Percentiles rank a stretch among this genome's conserved stretches.
Evolutionary conservation across 2,329 filamentous ascomycete genomes (phyloP).

Genomic region (Cercospora beticola): DNA sequence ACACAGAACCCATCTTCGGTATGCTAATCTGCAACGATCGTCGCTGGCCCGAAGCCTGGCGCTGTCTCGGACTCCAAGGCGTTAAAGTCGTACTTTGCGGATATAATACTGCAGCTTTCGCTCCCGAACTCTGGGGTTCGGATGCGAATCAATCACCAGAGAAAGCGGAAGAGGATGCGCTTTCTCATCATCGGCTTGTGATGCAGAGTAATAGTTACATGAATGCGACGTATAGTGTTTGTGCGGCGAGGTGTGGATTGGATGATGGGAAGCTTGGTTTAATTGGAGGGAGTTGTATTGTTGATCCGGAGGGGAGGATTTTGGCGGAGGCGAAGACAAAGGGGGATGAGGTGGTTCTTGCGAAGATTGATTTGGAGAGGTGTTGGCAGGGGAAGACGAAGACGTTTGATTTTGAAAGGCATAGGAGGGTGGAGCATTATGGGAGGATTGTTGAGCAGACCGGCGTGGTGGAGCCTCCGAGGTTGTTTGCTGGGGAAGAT

Average conservation of each 20-base stretch:
- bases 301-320: constrained; percentile 49
- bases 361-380: constrained; percentile 49
- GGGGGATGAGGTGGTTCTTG: constrained; percentile 51
- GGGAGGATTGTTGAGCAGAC: constrained; percentile 29
- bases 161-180: constrained; percentile 48
- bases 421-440: constrained; percentile 46
- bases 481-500: constrained; percentile 7
- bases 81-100: constrained; percentile 51
- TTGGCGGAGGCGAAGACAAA: constrained; percentile 49
- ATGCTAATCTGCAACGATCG: constrained; percentile 59
- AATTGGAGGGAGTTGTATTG: constrained; percentile 50
- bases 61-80: constrained; percentile 52
- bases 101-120: constrained; percentile 54
- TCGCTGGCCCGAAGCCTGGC: constrained; percentile 55
- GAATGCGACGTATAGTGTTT: constrained; percentile 52
- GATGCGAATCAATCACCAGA: constrained; percentile 42
- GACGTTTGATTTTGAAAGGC: constrained; percentile 46
- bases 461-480: constrained; percentile 38
- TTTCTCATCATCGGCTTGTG: constrained; percentile 53
- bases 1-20: constrained; percentile 49
- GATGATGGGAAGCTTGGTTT: constrained; percentile 51
- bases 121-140: constrained; percentile 46
- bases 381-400: constrained; percentile 48
- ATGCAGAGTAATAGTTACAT: constrained; percentile 54
- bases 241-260: constrained; percentile 50